These are phyloP conservation scores for Solanum rostratum DNA, from an alignment of 257 asterid genomes.

Conservation along the genomic window DNA sequence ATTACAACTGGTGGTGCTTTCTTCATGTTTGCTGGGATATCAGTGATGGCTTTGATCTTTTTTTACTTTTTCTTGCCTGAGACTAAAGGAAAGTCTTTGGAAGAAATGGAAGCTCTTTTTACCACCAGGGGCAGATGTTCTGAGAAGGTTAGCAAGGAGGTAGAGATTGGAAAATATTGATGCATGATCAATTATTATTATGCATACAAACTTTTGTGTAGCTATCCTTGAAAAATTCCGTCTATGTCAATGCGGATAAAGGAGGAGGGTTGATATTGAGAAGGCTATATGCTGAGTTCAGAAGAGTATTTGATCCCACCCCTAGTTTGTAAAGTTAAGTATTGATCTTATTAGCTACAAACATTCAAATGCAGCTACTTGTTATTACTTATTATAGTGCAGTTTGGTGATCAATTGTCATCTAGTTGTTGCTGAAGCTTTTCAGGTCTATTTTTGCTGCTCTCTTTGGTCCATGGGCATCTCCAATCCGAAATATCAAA, in stretches of 20 bases:
- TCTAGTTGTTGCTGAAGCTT: too few relatives aligned
- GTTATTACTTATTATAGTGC: neutral
- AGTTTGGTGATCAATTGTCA: neutral
- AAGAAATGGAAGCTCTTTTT: constrained; percentile 60
- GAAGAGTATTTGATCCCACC: too few relatives aligned
- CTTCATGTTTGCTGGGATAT: constrained; percentile 31
- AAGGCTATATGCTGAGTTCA: too few relatives aligned
- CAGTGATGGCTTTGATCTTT: constrained; percentile 48
- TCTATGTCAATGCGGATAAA: neutral
- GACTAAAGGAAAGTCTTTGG: constrained; percentile 57
- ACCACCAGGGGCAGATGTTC: neutral
- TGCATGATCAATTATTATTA: neutral
- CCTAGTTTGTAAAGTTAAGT: neutral
- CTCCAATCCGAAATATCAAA: too few relatives aligned
- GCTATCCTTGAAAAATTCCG: neutral
- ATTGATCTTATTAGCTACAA: neutral
- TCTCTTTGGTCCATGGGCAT: neutral
- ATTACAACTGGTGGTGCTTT: constrained; percentile 60
- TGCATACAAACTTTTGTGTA: neutral
- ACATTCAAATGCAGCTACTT: neutral
- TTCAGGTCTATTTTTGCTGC: neutral
- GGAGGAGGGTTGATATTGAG: neutral
- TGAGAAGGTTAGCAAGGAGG: neutral
- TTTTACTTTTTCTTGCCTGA: constrained; percentile 51
- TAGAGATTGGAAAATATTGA: neutral